These are phyloP conservation scores for Brassica incana DNA, from an alignment of 345 rosid species.

Conservation along the genomic window DNA sequence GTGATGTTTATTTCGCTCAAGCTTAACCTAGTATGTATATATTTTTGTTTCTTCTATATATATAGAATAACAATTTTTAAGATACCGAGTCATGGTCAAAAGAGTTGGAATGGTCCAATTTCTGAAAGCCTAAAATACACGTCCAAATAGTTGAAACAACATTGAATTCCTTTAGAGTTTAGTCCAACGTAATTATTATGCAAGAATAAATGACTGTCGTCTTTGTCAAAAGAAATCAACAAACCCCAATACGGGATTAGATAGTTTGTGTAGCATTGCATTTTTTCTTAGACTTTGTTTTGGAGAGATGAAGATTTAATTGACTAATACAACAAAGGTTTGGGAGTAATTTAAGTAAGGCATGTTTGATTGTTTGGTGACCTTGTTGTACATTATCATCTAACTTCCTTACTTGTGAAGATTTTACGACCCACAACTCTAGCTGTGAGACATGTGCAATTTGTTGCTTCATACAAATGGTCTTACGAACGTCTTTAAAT, in stretches of 20 bases:
- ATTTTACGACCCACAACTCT: neutral
- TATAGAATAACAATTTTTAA: too few relatives aligned
- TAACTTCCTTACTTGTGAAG: neutral
- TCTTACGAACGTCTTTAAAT: neutral
- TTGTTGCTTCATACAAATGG: neutral
- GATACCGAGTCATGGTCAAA: neutral
- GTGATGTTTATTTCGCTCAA: too few relatives aligned
- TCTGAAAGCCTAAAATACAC: neutral
- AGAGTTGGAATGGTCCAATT: slow-evolving; percentile 6
- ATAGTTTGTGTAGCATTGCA: neutral
- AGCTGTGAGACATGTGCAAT: neutral
- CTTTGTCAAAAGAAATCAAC: slow-evolving; percentile 10
- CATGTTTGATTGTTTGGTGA: neutral
- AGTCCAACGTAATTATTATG: slow-evolving; percentile 28
- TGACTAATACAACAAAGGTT: neutral
- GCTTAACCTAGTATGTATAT: too few relatives aligned
- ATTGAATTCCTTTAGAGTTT: neutral
- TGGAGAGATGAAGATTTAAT: neutral
- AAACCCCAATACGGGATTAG: neutral
- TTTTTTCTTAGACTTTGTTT: neutral
- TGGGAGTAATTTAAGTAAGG: neutral
- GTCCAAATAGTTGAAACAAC: slow-evolving; percentile 13
- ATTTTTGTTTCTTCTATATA: too few relatives aligned
- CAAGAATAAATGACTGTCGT: neutral
- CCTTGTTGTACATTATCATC: neutral